A percentile compares a stretch with the other conserved stretches of the same genome.
Conservation (phyloP, 768 basidiomycete species). For the Hericium erinaceus region DNA sequence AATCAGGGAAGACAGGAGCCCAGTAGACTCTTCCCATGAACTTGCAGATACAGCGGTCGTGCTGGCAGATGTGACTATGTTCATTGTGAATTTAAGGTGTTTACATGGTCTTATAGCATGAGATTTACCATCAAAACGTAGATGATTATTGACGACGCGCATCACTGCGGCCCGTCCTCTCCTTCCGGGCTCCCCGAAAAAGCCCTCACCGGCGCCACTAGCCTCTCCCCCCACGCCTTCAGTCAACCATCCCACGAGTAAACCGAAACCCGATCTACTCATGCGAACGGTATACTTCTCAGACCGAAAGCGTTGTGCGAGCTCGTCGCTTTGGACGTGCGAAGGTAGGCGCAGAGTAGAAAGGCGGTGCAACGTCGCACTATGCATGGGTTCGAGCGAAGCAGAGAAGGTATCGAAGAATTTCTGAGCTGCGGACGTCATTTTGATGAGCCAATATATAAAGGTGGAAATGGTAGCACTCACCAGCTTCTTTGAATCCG, state of each 20-base stretch:
- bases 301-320: slow-evolving; percentile 76
- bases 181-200: slow-evolving; percentile 72
- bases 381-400: slow-evolving; percentile 58
- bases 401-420: slow-evolving; percentile 69
- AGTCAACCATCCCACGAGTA: slow-evolving; percentile 93
- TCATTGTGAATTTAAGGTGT: slow-evolving; percentile 16
- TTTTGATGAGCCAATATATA: slow-evolving; percentile 10
- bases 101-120: not conserved
- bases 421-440: slow-evolving; percentile 42
- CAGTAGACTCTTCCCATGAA: slow-evolving; percentile 82
- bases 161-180: slow-evolving; percentile 85
- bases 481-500: slow-evolving; percentile 86
- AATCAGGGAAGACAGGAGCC: slow-evolving; percentile 70
- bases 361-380: slow-evolving; percentile 63
- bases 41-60: slow-evolving; percentile 52
- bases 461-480: slow-evolving; percentile 18
- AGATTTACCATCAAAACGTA: slow-evolving; percentile 76
- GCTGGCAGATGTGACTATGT: slow-evolving; percentile 59
- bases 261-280: slow-evolving; percentile 84
- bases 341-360: slow-evolving; percentile 71
- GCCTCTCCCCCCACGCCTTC: slow-evolving; percentile 85
- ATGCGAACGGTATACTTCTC: slow-evolving; percentile 89
- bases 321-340: slow-evolving; percentile 76
- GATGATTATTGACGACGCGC: slow-evolving; percentile 89
- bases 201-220: slow-evolving; percentile 71